Evolutionary conservation across 441 rosid genomes (phyloP).

Genomic region (Erodium texanum): DNA sequence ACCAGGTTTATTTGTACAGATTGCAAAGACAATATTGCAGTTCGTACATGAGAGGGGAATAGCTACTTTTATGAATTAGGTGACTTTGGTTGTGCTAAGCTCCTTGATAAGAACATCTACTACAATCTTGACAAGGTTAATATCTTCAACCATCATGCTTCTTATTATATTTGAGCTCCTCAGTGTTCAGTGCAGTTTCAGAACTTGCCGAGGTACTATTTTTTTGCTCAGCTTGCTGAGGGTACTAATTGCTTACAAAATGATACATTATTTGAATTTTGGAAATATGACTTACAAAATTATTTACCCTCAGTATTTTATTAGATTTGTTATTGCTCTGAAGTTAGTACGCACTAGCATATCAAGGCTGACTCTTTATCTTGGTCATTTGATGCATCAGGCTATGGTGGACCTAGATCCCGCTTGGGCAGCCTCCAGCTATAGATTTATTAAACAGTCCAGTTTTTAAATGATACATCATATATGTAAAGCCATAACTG

Average conservation of each 20-base stretch:
- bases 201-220: no score
- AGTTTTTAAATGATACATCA: neutral
- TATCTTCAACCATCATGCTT: neutral
- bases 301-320: neutral
- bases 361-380: neutral
- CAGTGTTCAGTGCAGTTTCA: no score
- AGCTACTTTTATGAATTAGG: no score
- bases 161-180: no score
- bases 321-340: neutral
- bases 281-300: neutral
- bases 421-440: neutral
- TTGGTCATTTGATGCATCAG: conserved; percentile 1
- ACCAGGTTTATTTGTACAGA: no score
- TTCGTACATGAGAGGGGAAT: no score
- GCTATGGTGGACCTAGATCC: neutral
- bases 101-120: no score
- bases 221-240: neutral
- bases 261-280: neutral
- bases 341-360: neutral
- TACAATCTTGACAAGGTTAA: no score
- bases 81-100: no score
- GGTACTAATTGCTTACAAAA: neutral
- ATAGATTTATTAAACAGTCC: neutral
- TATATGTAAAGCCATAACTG: neutral
- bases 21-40: no score